Base-by-base conservation (phyloP, 345 rosid genomes). In the Acer campestre region DNA sequence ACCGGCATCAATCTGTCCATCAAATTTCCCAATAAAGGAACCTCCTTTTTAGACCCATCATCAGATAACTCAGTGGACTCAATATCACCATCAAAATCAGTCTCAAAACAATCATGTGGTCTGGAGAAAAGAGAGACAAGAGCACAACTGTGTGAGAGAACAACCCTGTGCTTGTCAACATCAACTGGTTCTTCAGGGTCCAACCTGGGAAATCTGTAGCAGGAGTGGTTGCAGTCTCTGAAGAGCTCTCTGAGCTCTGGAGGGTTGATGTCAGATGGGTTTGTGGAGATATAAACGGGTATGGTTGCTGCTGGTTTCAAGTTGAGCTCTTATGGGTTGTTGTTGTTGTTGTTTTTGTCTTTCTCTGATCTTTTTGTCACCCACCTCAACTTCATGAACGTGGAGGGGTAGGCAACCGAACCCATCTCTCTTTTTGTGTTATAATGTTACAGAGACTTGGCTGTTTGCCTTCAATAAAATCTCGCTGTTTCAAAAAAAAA, bases 111-210 rank as follows among this genome's bases (percentile, higher is more conserved):
- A 63, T 87, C 82, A 66, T 46, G 82, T 61, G 84, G 75, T 65
- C 86, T 88, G 80, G 80, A 92, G 91, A n/a, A 93, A 89, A 46
- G 97, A 46, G 97, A 95, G 77, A 95, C 92, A 22, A 90, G 78
- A 70, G 84, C 80, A 40, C 83, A 83, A 77, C 96, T 93, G 73
- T 82, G 89, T 2, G 89, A 84, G 68, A 95, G 86, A 77, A 98
- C 97, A 58, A 82, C 69, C 2, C 82, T 71, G 40, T 93, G 93
- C 90, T 91, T 95, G 29, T 83, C 83, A 73, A 90, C 58, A 63
- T 89, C 88, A 70, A 85, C 81, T n/a, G 59, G 78, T 40, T 80
- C 87, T 25, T 27, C 18, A 27, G 71, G 79, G 38, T 82, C 86
- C 53, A 76, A 8, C 70, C 74, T 75, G 6, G 94, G 88, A 68